Evolutionary conservation across 768 basidiomycete genomes (phyloP).

Genomic region (Lenzites betulinus): DNA sequence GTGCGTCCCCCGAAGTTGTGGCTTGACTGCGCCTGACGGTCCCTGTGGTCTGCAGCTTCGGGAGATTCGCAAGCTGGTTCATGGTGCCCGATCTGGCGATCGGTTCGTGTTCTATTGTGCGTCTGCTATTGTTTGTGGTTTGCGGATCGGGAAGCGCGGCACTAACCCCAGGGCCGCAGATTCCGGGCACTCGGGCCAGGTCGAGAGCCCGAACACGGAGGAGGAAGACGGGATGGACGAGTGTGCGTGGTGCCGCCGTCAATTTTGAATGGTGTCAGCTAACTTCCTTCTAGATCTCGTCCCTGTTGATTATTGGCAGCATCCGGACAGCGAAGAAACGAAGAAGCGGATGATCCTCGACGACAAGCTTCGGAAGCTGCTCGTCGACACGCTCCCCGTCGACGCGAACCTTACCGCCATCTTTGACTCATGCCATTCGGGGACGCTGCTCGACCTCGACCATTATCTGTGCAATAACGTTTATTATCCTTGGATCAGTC

Average conservation of each 20-base stretch:
- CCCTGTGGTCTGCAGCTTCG: conserved; percentile 3
- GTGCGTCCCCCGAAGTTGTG: background rate
- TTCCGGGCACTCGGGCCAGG: conserved; percentile 30
- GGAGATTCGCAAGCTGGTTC: conserved; percentile 15
- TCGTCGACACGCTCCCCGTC: conserved; percentile 25
- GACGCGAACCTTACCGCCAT: conserved; percentile 25
- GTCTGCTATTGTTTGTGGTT: background rate
- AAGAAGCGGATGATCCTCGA: background rate
- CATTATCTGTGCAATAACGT: conserved; percentile 29
- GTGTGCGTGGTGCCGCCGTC: conserved; percentile 11
- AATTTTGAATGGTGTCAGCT: background rate
- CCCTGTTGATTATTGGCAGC: conserved; percentile 8
- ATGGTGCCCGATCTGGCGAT: conserved; percentile 14
- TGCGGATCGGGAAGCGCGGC: background rate
- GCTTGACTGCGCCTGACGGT: background rate
- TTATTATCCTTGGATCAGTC: conserved; percentile 27
- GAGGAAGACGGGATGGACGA: conserved; percentile 32
- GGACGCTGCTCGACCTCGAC: conserved; percentile 26
- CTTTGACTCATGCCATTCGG: conserved; percentile 25
- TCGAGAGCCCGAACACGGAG: conserved; percentile 1
- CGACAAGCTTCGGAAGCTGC: conserved; percentile 28
- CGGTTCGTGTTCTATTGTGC: conserved; percentile 21
- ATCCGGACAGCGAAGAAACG: conserved; percentile 18
- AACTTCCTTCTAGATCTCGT: conserved; percentile 8
- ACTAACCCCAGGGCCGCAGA: conserved; percentile 13